These are phyloP conservation scores for Pythium volutum DNA, from an alignment of 352 stramenopile species.

Conservation along the genomic window DNA sequence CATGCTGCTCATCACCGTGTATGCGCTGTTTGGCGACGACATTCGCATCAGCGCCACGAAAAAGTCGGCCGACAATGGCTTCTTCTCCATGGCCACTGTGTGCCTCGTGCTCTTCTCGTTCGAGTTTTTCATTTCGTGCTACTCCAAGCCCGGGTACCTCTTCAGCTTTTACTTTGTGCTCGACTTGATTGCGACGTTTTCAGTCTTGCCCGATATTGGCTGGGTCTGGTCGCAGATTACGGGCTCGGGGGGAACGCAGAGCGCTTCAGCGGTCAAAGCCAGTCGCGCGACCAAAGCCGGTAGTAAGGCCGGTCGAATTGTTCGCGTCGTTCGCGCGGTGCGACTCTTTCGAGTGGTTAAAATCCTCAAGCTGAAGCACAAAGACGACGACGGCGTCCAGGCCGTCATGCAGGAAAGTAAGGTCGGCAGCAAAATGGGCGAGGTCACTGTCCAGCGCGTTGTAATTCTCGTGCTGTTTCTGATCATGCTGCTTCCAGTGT, in stretches of 20 bases:
- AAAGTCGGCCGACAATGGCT: constrained; percentile 73
- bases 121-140: constrained; percentile 86
- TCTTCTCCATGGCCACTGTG: constrained; percentile 84
- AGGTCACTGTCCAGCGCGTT: constrained; percentile 82
- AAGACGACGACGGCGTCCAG: constrained; percentile 34
- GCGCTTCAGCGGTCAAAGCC: constrained; percentile 54
- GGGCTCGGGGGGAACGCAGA: constrained; percentile 37
- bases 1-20: constrained; percentile 91
- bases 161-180: constrained; percentile 92
- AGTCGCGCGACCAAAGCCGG: constrained; percentile 70
- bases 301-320: constrained; percentile 81
- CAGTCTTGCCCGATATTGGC: constrained; percentile 80
- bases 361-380: constrained; percentile 85
- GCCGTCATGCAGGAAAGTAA: constrained; percentile 79
- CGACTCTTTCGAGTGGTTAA: constrained; percentile 85
- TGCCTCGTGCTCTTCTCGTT: constrained; percentile 85
- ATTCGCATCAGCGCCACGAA: constrained; percentile 76
- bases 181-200: constrained; percentile 84
- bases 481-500: constrained; percentile 85
- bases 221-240: constrained; percentile 80
- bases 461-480: constrained; percentile 90
- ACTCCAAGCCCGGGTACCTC: constrained; percentile 70
- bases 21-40: constrained; percentile 92
- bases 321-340: constrained; percentile 81
- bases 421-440: constrained; percentile 86